Conservation (phyloP, 2,329 filamentous ascomycete species). For the Metarhizium brunneum region DNA sequence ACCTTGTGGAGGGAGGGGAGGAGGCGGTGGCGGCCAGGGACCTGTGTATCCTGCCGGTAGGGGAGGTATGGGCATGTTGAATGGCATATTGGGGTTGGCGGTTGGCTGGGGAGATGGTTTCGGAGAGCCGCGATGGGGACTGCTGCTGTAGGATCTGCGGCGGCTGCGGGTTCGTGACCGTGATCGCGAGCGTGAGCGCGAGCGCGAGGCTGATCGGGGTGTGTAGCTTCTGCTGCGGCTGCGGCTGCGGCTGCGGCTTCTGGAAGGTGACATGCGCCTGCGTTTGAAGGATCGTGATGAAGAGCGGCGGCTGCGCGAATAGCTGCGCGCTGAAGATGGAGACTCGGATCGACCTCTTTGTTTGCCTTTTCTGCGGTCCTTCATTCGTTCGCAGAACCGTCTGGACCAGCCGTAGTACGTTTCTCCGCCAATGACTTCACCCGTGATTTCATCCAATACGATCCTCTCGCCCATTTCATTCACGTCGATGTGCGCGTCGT, state of each 20-base stretch:
- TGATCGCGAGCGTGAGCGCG: slow-evolving; percentile 11
- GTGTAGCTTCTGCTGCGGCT: slow-evolving; percentile 23
- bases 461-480: slow-evolving; percentile 66
- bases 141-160: slow-evolving; percentile 6
- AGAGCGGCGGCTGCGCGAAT: slow-evolving; percentile 18
- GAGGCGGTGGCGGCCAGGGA: slow-evolving; percentile 30
- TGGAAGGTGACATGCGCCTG: slow-evolving; percentile 16
- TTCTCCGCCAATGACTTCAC: slow-evolving; percentile 54
- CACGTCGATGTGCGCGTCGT: slow-evolving; percentile 50
- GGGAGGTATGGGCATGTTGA: slow-evolving; percentile 16
- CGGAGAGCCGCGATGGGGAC: slow-evolving; percentile 12
- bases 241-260: slow-evolving; percentile 16
- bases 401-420: slow-evolving; percentile 87
- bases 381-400: slow-evolving; percentile 75
- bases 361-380: slow-evolving; percentile 33
- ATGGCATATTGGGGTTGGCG: slow-evolving; percentile 1
- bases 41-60: slow-evolving; percentile 30
- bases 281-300: slow-evolving; percentile 23
- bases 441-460: slow-evolving; percentile 55
- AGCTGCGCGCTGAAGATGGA: slow-evolving; percentile 14
- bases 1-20: slow-evolving; percentile 12
- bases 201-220: slow-evolving; percentile 8
- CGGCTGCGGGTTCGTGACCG: slow-evolving; percentile 16
- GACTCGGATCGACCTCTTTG: slow-evolving; percentile 25
- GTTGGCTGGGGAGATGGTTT: slow-evolving; percentile 11